Conservation (phyloP, 2,329 filamentous ascomycete species). For the Coccinonectria pachysandricola region DNA sequence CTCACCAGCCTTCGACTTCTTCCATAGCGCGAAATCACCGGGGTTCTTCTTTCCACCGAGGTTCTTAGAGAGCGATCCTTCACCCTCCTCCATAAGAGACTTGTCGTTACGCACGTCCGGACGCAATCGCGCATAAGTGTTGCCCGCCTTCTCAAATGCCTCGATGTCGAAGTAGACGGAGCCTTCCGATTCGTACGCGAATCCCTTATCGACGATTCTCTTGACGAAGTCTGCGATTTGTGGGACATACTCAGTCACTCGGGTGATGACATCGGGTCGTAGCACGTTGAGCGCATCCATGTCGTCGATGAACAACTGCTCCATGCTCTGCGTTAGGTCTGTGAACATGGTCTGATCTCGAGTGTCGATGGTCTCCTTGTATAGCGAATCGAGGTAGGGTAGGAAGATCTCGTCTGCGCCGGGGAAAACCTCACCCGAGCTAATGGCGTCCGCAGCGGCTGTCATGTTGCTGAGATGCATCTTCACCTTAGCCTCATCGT, state of each 20-base stretch:
- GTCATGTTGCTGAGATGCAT: constrained; percentile 69
- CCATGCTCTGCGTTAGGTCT: constrained; percentile 74
- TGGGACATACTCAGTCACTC: constrained; percentile 86
- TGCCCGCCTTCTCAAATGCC: constrained; percentile 74
- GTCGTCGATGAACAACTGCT: constrained; percentile 78
- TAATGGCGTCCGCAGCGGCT: constrained; percentile 38
- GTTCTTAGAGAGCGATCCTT: constrained; percentile 64
- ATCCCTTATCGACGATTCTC: constrained; percentile 72
- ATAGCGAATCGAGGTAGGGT: constrained; percentile 67
- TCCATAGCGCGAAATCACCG: constrained; percentile 90
- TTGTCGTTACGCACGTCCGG: constrained; percentile 81
- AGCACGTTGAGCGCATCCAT: constrained; percentile 81
- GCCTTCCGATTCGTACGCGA: constrained; percentile 71
- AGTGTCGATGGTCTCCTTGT: constrained; percentile 52
- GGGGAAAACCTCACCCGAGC: constrained; percentile 39
- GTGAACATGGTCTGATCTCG: constrained; percentile 68
- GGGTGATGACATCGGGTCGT: constrained; percentile 68
- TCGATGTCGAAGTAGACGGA: constrained; percentile 92
- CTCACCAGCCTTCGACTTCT: constrained; percentile 83
- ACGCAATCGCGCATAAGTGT: constrained; percentile 75
- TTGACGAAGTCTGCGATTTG: constrained; percentile 82
- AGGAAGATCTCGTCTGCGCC: constrained; percentile 59
- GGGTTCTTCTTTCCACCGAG: constrained; percentile 59
- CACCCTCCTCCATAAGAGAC: constrained; percentile 75
- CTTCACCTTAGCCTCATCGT: constrained; percentile 78